Conservation (phyloP, 306 rosid species). For the Acacia crassicarpa region DNA sequence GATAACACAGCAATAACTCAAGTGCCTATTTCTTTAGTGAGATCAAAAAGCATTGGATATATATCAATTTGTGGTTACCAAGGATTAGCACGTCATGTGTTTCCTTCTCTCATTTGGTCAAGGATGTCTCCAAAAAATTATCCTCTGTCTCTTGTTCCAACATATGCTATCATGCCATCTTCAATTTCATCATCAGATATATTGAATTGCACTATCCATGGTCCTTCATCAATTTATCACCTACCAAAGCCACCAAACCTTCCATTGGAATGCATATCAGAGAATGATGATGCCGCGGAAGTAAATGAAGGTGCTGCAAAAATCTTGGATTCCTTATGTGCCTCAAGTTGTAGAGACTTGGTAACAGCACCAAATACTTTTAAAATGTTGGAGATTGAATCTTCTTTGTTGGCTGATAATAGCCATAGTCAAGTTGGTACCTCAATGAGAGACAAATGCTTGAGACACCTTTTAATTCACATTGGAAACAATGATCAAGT, state of each 20-base stretch:
- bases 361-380: neutral
- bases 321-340: neutral
- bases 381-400: neutral
- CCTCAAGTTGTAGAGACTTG: neutral
- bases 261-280: too few species aligned
- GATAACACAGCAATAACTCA: neutral
- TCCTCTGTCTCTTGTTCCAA: neutral
- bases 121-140: slow-evolving; percentile 33
- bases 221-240: neutral
- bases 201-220: neutral
- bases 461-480: neutral
- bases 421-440: neutral
- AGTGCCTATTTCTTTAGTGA: neutral
- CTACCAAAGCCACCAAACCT: neutral
- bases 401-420: neutral
- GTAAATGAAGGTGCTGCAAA: neutral
- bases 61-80: neutral
- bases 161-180: neutral
- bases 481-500: neutral
- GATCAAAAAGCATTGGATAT: neutral
- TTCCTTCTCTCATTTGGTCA: slow-evolving; percentile 12
- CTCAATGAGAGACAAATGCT: neutral
- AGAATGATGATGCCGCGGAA: too few species aligned
- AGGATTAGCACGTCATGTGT: neutral
- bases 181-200: neutral